Percentiles rank a stretch among this genome's conserved stretches.
These are phyloP conservation scores for Phoma herbarum DNA, from an alignment of 2,329 filamentous ascomycete genomes.

Conservation along the genomic window DNA sequence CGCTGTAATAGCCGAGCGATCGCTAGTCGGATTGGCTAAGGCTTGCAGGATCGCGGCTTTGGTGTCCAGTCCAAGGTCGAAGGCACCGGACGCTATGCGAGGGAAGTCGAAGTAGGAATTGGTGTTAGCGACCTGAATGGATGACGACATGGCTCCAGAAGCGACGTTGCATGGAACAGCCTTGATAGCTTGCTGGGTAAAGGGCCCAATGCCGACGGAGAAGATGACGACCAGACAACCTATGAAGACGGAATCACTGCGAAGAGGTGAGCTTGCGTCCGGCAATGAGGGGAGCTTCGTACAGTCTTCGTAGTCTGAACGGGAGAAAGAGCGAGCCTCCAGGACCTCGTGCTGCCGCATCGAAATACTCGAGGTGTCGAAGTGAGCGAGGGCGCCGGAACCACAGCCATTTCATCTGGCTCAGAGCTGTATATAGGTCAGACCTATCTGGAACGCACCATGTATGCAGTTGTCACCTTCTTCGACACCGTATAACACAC, in stretches of 20 bases:
- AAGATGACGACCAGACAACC: slow-evolving; percentile 3
- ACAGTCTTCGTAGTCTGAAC: neutral
- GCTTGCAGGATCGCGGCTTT: neutral
- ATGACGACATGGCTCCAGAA: neutral
- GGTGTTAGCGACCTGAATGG: neutral
- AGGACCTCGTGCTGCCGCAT: neutral
- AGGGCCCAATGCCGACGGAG: slow-evolving; percentile 1
- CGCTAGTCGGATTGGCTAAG: neutral
- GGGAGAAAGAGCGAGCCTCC: neutral
- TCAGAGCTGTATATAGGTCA: neutral
- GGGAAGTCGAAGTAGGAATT: neutral
- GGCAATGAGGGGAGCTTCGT: neutral
- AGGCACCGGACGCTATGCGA: neutral
- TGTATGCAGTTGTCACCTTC: neutral
- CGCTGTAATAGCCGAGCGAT: neutral
- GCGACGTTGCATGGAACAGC: neutral
- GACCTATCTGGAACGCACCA: too few relatives aligned
- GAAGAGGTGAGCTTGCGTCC: neutral
- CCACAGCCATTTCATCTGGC: slow-evolving; percentile 8
- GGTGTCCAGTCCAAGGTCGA: neutral
- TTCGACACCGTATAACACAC: neutral
- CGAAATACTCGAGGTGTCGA: slow-evolving; percentile 2
- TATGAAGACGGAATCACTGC: neutral
- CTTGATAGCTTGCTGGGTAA: slow-evolving; percentile 6
- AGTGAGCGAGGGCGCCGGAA: neutral